Percentiles rank a stretch among this genome's conserved stretches.
Evolutionary conservation across 768 basidiomycete species (phyloP).

Genomic region (Cytidiella melzeri): DNA sequence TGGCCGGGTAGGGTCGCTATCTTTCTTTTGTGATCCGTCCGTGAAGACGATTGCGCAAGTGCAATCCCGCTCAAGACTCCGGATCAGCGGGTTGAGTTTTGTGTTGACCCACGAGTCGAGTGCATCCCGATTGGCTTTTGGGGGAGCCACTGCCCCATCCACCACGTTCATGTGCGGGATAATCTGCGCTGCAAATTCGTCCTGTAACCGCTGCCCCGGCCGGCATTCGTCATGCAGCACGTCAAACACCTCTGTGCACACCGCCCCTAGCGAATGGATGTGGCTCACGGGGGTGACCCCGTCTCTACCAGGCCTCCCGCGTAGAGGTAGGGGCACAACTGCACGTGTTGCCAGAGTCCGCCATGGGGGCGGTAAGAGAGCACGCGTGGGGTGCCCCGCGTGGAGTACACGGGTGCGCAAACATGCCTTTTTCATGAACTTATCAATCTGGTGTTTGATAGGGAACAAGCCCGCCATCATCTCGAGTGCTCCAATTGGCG

Average conservation of each 20-base stretch:
- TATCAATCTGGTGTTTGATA: not conserved
- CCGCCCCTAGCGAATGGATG: not conserved
- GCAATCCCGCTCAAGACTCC: not conserved
- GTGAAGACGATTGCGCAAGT: conserved; percentile 3
- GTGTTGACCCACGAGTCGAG: not conserved
- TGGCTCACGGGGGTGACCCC: conserved; percentile 2
- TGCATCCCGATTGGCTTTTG: not conserved
- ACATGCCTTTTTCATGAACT: no score
- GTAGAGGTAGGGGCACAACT: not conserved
- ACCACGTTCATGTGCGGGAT: not conserved
- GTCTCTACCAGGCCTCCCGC: not conserved
- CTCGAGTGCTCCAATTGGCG: conserved; percentile 14
- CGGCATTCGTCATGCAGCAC: conserved; percentile 5
- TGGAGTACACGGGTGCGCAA: no score
- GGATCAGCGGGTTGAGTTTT: not conserved
- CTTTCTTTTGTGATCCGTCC: conserved; percentile 6
- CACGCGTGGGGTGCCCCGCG: conserved; percentile 3
- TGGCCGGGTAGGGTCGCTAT: no score
- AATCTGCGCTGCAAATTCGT: not conserved
- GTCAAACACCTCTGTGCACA: conserved; percentile 2
- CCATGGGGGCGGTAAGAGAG: not conserved
- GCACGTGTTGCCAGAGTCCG: not conserved
- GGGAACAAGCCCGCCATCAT: no score
- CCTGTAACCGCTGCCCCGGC: conserved; percentile 1
- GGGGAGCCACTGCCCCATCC: not conserved